phyloP scores from a whole-genome alignment of 345 rosid species.

The Brassica carinata region DNA sequence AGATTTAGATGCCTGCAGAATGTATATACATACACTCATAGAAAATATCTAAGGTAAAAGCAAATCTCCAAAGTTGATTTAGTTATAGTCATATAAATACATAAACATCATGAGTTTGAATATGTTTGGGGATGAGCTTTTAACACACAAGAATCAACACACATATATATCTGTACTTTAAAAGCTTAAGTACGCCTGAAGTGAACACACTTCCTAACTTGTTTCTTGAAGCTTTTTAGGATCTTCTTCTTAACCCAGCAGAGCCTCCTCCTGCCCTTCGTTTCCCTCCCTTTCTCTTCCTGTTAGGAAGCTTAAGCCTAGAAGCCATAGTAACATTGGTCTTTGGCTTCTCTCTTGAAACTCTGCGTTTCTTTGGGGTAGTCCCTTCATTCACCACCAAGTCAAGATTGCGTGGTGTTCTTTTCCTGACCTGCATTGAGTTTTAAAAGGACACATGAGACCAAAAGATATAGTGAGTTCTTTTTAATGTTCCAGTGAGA shows the following conservation, averaged over 20 bases:
- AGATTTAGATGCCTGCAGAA: background rate
- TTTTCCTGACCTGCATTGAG: constrained; percentile 36
- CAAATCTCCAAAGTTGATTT: constrained; percentile 1
- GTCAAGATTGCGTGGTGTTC: constrained; percentile 47
- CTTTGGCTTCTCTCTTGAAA: constrained; percentile 35
- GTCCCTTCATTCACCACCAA: constrained; percentile 46
- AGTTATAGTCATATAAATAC: background rate
- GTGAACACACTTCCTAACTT: constrained; percentile 12
- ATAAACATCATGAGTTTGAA: constrained; percentile 30
- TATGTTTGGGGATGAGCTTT: background rate
- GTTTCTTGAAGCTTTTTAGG: constrained; percentile 33
- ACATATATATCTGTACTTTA: constrained; percentile 30
- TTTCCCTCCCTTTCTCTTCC: constrained; percentile 58
- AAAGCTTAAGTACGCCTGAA: background rate
- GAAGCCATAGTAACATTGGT: constrained; percentile 43
- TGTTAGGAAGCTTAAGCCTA: constrained; percentile 48
- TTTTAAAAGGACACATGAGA: background rate
- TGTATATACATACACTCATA: background rate
- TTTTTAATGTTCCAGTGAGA: background rate
- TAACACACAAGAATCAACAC: constrained; percentile 24
- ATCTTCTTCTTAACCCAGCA: constrained; percentile 46
- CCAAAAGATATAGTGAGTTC: background rate
- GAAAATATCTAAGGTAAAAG: background rate
- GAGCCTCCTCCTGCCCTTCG: constrained; percentile 44
- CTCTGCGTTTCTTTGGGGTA: constrained; percentile 38